A percentile compares a stretch with the other conserved stretches of the same genome.
These are phyloP conservation scores for Moniliophthora roreri DNA, from an alignment of 1,284 basidiomycete genomes.

Conservation along the genomic window DNA sequence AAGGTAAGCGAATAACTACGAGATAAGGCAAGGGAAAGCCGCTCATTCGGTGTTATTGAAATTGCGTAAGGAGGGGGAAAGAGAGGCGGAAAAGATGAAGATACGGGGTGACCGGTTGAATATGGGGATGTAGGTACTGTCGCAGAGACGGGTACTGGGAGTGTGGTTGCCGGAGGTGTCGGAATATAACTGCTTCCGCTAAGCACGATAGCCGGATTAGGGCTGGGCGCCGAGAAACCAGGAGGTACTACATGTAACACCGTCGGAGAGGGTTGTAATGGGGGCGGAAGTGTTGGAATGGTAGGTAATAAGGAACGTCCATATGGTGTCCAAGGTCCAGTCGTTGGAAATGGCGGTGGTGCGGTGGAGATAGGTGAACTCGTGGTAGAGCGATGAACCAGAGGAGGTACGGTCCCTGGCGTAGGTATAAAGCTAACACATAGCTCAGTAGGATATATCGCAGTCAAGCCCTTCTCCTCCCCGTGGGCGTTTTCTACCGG, in stretches of 20 bases:
- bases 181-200: constrained; percentile 4
- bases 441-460: constrained; percentile 67
- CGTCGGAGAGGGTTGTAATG: constrained; percentile 62
- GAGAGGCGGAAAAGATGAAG: too few relatives aligned
- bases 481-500: constrained; percentile 72
- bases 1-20: too few relatives aligned
- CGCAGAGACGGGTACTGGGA: background rate
- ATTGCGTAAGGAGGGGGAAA: too few relatives aligned
- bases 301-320: constrained; percentile 40
- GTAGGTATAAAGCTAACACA: constrained; percentile 46
- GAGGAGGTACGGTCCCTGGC: constrained; percentile 14
- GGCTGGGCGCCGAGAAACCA: constrained; percentile 19
- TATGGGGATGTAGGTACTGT: background rate
- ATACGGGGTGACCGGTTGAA: background rate
- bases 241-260: constrained; percentile 11
- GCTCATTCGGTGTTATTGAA: too few relatives aligned
- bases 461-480: constrained; percentile 72
- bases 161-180: background rate
- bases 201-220: constrained; percentile 16
- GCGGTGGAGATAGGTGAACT: constrained; percentile 35
- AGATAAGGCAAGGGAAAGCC: too few relatives aligned
- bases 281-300: constrained; percentile 62
- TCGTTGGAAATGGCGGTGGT: constrained; percentile 21
- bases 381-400: background rate
- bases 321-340: constrained; percentile 11